Evolutionary conservation across 495 filamentous ascomycete species (phyloP).

Genomic region (Penicillium atrosanguineum): DNA sequence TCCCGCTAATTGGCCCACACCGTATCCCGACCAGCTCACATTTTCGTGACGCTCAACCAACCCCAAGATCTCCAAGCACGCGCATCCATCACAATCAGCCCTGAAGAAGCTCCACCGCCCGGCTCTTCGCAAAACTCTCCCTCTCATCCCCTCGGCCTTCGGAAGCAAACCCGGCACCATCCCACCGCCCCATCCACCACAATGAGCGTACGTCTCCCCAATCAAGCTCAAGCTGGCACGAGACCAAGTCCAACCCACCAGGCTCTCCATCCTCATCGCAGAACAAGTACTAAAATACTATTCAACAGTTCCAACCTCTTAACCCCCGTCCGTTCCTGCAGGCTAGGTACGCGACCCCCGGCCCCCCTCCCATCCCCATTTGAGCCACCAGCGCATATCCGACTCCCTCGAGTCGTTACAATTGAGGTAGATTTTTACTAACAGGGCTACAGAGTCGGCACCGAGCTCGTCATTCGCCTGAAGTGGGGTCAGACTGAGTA

Average conservation of each 20-base stretch:
- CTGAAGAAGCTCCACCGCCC: conserved; percentile 9
- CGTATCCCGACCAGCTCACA: conserved; percentile 32
- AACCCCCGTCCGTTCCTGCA: conserved; percentile 91
- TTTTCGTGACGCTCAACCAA: conserved; percentile 31
- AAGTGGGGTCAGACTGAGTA: conserved; percentile 99
- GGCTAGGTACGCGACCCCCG: conserved; percentile 60
- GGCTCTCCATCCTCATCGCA: background rate
- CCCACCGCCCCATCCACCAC: conserved; percentile 7
- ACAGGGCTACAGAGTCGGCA: conserved; percentile 64
- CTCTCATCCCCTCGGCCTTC: background rate
- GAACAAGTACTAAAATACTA: conserved; percentile 13
- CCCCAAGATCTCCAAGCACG: conserved; percentile 16
- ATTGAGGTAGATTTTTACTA: background rate
- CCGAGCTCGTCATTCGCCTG: conserved; percentile 83
- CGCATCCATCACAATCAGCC: conserved; percentile 16
- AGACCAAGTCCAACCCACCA: background rate
- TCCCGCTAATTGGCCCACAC: conserved; percentile 22
- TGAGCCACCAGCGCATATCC: background rate
- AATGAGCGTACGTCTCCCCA: conserved; percentile 41
- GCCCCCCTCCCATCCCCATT: background rate
- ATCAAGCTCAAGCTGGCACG: conserved; percentile 13
- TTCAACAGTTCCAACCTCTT: conserved; percentile 69
- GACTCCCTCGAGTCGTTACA: background rate
- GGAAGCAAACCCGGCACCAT: background rate
- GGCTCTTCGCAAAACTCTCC: conserved; percentile 2